These are phyloP conservation scores for Puya raimondii DNA, from an alignment of 176 grass and related monocot genomes.

Conservation along the genomic window DNA sequence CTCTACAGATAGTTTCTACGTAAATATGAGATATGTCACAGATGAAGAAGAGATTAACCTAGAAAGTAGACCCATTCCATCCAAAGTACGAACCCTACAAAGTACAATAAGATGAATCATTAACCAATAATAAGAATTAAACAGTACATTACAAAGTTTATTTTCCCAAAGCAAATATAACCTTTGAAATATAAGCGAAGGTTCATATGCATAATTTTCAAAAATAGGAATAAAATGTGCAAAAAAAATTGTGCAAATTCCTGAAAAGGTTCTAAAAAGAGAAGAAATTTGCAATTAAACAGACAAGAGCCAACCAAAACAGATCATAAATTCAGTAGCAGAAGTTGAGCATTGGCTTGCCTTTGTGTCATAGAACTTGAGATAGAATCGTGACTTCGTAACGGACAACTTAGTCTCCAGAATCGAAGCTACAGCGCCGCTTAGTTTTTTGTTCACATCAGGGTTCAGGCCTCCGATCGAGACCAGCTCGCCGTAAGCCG, in stretches of 20 bases:
- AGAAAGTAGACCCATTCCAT: conserved; percentile 22
- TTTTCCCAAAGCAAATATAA: neutral
- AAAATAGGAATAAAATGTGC: neutral
- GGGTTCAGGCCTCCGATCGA: conserved; percentile 36
- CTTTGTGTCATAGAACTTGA: conserved; percentile 50
- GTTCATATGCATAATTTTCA: neutral
- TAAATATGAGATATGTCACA: neutral
- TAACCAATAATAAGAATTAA: neutral
- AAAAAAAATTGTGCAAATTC: neutral
- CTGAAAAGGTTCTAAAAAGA: neutral
- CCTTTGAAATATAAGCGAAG: neutral
- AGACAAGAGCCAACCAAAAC: neutral
- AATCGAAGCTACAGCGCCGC: conserved; percentile 28
- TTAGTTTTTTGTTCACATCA: conserved; percentile 37
- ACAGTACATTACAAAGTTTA: neutral
- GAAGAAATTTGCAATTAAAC: neutral
- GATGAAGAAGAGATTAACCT: neutral
- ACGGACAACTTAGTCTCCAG: conserved; percentile 38
- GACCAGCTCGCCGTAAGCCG: conserved; percentile 40
- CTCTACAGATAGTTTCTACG: neutral
- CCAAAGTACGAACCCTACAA: conserved; percentile 23
- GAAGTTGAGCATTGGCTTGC: conserved; percentile 11
- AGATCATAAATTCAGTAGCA: neutral
- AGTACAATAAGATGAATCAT: neutral
- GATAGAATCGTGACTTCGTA: conserved; percentile 31